Conservation (phyloP, 2,329 filamentous ascomycete genomes). For the Penicillium sp. region DNA sequence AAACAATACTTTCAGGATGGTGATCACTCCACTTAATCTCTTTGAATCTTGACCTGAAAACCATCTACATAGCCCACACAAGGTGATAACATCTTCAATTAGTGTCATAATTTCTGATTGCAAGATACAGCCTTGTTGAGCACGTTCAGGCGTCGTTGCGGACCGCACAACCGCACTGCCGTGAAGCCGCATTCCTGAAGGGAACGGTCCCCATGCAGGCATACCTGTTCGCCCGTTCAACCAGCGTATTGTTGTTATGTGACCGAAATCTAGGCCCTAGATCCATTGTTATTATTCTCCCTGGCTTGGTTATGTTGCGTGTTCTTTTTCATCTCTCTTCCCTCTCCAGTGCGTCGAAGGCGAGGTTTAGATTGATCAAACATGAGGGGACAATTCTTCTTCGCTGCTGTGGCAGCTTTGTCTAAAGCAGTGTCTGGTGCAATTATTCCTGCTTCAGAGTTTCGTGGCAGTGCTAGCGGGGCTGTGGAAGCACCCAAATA, state of each 20-base stretch:
- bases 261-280: neutral
- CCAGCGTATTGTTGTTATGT: conserved; percentile 3
- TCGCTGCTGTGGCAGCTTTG: conserved; percentile 15
- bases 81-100: too few relatives aligned
- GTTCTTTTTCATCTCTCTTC: neutral
- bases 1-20: neutral
- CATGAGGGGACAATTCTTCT: conserved; percentile 21
- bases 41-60: too few relatives aligned
- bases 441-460: conserved; percentile 11
- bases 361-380: conserved; percentile 14
- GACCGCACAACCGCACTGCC: neutral
- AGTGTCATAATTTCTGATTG: too few relatives aligned
- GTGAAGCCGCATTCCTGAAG: conserved; percentile 16
- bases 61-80: too few relatives aligned
- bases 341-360: conserved; percentile 4
- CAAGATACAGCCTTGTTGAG: neutral
- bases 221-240: conserved; percentile 11
- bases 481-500: neutral
- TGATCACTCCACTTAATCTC: neutral
- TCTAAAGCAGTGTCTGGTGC: conserved; percentile 17
- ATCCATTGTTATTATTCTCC: neutral
- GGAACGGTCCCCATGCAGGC: neutral
- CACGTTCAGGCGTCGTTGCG: conserved; percentile 9
- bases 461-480: neutral
- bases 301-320: neutral